Evolutionary conservation across 169 alveolate genomes (phyloP).

Genomic region (Plasmodium vivax): DNA sequence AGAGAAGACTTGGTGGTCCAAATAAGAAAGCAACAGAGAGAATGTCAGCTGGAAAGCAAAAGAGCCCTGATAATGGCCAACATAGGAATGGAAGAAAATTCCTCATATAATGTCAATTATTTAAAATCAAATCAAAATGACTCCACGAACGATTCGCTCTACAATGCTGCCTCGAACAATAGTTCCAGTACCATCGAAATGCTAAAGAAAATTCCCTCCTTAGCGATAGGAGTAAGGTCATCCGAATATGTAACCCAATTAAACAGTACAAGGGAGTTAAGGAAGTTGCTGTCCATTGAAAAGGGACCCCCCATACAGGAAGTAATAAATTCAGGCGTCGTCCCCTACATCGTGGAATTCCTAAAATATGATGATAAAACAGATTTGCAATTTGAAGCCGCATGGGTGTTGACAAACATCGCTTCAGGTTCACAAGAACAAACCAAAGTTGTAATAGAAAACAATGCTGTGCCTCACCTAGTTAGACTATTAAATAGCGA

Average conservation of each 20-base stretch:
- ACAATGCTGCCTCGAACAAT: constrained; percentile 66
- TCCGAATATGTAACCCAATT: constrained; percentile 86
- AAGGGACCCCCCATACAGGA: constrained; percentile 95
- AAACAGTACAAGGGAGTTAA: constrained; percentile 90
- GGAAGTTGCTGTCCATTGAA: constrained; percentile 93
- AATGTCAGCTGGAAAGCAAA: constrained; percentile 87
- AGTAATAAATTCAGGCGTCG: constrained; percentile 95
- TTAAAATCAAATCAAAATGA: constrained; percentile 76
- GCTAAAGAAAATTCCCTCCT: constrained; percentile 78
- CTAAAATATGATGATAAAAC: constrained; percentile 90
- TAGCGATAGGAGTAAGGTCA: constrained; percentile 85
- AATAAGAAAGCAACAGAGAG: constrained; percentile 91
- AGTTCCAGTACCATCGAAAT: constrained; percentile 78
- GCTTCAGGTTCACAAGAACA: constrained; percentile 97
- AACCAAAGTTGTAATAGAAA: constrained; percentile 91
- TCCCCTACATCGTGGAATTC: constrained; percentile 93
- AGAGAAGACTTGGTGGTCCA: constrained; percentile 93
- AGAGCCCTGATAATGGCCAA: constrained; percentile 80
- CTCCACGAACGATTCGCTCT: constrained; percentile 55
- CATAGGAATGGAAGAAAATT: constrained; percentile 66
- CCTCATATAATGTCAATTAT: constrained; percentile 45
- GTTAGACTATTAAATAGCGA: constrained; percentile 91
- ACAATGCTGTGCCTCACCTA: constrained; percentile 89
- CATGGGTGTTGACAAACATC: constrained; percentile 96
- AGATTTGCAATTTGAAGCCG: constrained; percentile 97